Evolutionary conservation across 805 yeast species (phyloP).

Genomic region (Schizosaccharomyces cryophilus): DNA sequence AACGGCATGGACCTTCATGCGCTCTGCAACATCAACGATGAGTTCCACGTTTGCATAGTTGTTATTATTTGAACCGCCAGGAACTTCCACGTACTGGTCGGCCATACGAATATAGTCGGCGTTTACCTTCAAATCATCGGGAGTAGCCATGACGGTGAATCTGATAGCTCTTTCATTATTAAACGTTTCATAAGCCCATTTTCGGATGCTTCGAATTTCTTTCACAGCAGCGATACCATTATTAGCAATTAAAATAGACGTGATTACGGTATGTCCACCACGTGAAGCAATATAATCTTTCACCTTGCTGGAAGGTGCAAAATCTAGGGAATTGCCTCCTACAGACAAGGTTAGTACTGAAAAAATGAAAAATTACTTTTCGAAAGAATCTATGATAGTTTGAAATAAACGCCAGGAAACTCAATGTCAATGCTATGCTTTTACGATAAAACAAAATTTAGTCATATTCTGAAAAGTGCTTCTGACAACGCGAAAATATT

Average conservation of each 20-base stretch:
- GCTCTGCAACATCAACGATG: slow-evolving; percentile 90
- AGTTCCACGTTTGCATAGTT: slow-evolving; percentile 94
- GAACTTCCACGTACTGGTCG: slow-evolving; percentile 91
- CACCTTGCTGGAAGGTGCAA: slow-evolving; percentile 44
- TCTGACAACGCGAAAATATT: no score
- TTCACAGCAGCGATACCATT: slow-evolving; percentile 99
- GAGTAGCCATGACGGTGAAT: slow-evolving; percentile 97
- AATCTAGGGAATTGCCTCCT: slow-evolving; percentile 56
- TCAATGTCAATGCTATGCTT: no score
- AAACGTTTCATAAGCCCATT: slow-evolving; percentile 98
- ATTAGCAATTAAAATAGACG: slow-evolving; percentile 75
- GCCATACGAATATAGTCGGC: slow-evolving; percentile 98
- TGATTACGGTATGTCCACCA: slow-evolving; percentile 88
- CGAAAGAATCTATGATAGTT: background rate
- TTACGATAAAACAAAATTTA: slow-evolving; percentile 6
- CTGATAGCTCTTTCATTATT: slow-evolving; percentile 83
- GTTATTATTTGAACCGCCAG: slow-evolving; percentile 97
- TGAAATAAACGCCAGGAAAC: no score
- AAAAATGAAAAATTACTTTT: background rate
- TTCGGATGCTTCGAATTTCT: slow-evolving; percentile 88
- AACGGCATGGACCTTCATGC: slow-evolving; percentile 89
- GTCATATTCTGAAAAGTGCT: no score
- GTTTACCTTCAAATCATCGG: slow-evolving; percentile 92
- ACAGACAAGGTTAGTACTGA: background rate
- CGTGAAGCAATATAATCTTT: slow-evolving; percentile 64